These are phyloP conservation scores for Saturnispora diversa DNA, from an alignment of 805 yeast species.

Conservation along the genomic window DNA sequence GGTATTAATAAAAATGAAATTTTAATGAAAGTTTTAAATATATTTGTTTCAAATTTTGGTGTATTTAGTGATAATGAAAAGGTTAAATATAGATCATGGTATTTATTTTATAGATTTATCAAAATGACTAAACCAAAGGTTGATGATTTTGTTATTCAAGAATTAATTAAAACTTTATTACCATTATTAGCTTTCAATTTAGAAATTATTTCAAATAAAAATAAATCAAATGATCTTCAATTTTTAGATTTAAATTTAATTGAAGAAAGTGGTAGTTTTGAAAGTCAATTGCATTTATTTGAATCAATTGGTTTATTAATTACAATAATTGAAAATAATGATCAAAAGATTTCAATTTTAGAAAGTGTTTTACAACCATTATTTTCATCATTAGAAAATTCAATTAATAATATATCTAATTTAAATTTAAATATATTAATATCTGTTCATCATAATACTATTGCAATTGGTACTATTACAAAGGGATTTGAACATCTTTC, in stretches of 20 bases:
- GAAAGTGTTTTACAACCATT: slow-evolving; percentile 69
- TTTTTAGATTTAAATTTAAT: slow-evolving; percentile 27
- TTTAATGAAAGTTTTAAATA: slow-evolving; percentile 56
- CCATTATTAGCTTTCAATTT: slow-evolving; percentile 60
- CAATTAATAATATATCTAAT: slow-evolving; percentile 37
- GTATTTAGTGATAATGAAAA: slow-evolving; percentile 65
- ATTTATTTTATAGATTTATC: slow-evolving; percentile 73
- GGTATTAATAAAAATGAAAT: slow-evolving; percentile 39
- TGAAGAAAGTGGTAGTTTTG: slow-evolving; percentile 60
- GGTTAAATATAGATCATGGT: slow-evolving; percentile 86
- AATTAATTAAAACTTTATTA: slow-evolving; percentile 51
- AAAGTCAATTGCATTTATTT: slow-evolving; percentile 71
- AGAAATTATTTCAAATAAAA: slow-evolving; percentile 29
- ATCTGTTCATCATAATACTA: slow-evolving; percentile 77
- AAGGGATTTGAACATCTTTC: slow-evolving; percentile 61
- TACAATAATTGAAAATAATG: slow-evolving; percentile 40
- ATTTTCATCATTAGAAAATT: slow-evolving; percentile 59
- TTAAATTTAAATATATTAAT: slow-evolving; percentile 41
- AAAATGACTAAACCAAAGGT: slow-evolving; percentile 65
- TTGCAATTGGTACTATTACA: slow-evolving; percentile 85
- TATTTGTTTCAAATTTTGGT: slow-evolving; percentile 76
- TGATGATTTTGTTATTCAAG: slow-evolving; percentile 43
- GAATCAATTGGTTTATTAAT: slow-evolving; percentile 81
- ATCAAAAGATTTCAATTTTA: slow-evolving; percentile 38
- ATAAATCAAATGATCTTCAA: slow-evolving; percentile 17